Evolutionary conservation across 768 basidiomycete species (phyloP).

Genomic region (Ramaria sp.): DNA sequence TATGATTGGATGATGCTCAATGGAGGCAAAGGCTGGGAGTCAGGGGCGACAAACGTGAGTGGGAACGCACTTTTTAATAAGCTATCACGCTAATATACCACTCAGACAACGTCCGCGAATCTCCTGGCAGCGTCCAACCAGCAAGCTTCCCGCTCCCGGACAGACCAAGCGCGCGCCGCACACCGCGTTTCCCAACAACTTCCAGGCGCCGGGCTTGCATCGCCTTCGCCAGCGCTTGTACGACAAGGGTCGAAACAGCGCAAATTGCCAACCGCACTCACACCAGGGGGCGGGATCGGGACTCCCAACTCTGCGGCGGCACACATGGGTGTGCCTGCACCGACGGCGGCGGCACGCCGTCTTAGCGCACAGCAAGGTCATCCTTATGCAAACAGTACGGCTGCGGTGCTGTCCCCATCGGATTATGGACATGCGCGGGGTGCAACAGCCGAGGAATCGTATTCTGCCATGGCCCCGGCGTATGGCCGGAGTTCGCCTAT

Average conservation of each 20-base stretch:
- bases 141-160: background rate
- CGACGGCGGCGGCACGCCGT: constrained; percentile 31
- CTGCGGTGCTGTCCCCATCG: constrained; percentile 26
- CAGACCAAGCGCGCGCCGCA: constrained; percentile 6
- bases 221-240: constrained; percentile 72
- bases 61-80: background rate
- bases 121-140: constrained; percentile 1
- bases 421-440: constrained; percentile 45
- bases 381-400: constrained; percentile 44
- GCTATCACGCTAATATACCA: background rate
- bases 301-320: constrained; percentile 69
- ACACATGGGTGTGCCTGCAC: constrained; percentile 60
- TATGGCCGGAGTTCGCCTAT: constrained; percentile 80
- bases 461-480: constrained; percentile 37
- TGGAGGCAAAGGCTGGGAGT: constrained; percentile 29
- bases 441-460: constrained; percentile 42
- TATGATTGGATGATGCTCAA: constrained; percentile 97
- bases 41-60: background rate
- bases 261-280: constrained; percentile 42
- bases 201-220: constrained; percentile 39
- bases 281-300: constrained; percentile 34
- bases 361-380: constrained; percentile 37
- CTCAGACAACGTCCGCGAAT: background rate
- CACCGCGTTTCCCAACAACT: constrained; percentile 45
- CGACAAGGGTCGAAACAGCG: constrained; percentile 67